Percentiles rank a stretch among this genome's conserved stretches.
phyloP scores from a whole-genome alignment of 2,329 filamentous ascomycete species.

The Calycina herbarum region DNA sequence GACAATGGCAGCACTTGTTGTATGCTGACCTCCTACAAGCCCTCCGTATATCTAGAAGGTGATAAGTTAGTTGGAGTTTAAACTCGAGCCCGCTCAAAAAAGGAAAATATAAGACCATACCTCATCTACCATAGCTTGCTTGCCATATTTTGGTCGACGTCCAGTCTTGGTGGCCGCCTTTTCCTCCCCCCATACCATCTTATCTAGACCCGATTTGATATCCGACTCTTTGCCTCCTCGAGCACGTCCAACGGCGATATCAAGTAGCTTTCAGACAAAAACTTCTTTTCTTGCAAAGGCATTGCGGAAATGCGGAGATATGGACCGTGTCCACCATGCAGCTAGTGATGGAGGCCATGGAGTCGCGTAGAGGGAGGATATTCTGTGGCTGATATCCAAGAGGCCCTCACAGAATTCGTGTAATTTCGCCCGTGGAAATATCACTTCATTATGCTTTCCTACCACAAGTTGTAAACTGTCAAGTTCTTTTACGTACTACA shows the following conservation, averaged over 20 bases:
- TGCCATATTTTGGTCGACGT: conserved; percentile 3
- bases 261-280: background rate
- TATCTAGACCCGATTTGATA: background rate
- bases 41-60: background rate
- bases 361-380: background rate
- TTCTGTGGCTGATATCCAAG: background rate
- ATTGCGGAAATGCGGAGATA: too few species aligned
- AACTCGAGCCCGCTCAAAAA: too few species aligned
- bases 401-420: conserved; percentile 5
- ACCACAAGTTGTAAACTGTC: background rate
- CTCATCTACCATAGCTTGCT: background rate
- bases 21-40: conserved; percentile 5
- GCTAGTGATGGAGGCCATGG: too few species aligned
- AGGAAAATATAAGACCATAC: too few species aligned
- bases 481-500: too few species aligned
- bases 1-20: conserved; percentile 6
- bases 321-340: too few species aligned
- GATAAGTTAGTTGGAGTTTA: background rate
- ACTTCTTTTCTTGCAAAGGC: too few species aligned
- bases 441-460: conserved; percentile 2
- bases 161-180: conserved; percentile 6
- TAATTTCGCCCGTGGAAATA: background rate
- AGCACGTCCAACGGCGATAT: background rate
- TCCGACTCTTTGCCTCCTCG: background rate
- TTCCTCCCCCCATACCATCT: conserved; percentile 3